Evolutionary conservation across 2,329 filamentous ascomycete genomes (phyloP), one percentile per base, ranked within the genome.

Genomic region (Zelopaecilomyces penicillatus): DNA sequence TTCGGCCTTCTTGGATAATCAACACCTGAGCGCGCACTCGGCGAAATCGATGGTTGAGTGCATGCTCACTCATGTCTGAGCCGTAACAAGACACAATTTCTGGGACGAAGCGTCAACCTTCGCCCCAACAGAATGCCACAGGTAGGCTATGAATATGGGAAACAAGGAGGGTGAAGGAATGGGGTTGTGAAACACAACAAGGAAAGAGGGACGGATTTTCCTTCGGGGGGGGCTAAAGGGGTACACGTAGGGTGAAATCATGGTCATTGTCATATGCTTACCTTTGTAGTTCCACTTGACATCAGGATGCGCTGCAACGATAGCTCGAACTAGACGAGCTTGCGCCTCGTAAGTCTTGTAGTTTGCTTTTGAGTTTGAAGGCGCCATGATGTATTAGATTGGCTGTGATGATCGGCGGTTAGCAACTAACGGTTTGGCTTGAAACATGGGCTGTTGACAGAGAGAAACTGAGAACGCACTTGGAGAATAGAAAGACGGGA

Each of bases 291-390:
- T 77, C 43, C 81, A 72, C 49, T 73, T 77, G 0, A 75, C 55
- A 0, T 66, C 65, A 0, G 73, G 73, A 43, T 76, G 70, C 3
- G 77, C 75, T 0, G 78, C 80, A 1, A 83, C 64, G 27, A 83
- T 73, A 5, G 80, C 79, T 2, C 77, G 73, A 3, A 83, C 66
- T 32, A 83, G 72, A 38, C 80, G 77, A 19, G 73, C 71, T 51
- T 78, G 76, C 0, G 74, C 68, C 58, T 83, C 78, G 57, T 78
- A 80, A 2, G 68, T 70, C 50, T 73, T 75, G 64, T 81, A 83
- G 52, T 78, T 81, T 10, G 74, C 68, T 44, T 70, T 70, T 42
- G 55, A 42, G 31, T 48, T 59, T 30, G 59, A 40, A 3, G 69
- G 59, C 4, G 73, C 65, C 75, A 78, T 78, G 9, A 19, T 42